Conservation (phyloP, 140 eudicot species). For the Stevia rebaudiana region DNA sequence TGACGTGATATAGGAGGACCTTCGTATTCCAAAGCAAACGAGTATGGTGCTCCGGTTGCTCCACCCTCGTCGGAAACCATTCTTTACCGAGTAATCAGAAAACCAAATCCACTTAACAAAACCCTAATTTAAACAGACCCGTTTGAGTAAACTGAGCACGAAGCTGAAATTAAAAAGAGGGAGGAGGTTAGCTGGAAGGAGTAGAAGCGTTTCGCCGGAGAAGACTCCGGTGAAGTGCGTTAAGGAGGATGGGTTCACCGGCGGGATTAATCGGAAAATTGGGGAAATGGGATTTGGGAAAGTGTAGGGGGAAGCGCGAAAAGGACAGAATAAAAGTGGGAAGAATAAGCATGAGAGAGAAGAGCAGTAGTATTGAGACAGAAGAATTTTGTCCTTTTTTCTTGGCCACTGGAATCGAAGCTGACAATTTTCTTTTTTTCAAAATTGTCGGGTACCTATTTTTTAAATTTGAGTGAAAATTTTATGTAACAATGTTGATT, state of each 20-base stretch:
- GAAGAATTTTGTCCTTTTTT: conserved; percentile 33
- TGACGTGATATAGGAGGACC: conserved; percentile 71
- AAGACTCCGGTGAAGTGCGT: neutral
- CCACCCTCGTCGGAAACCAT: conserved; percentile 36
- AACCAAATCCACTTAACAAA: neutral
- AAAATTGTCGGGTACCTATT: neutral
- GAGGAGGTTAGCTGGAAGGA: neutral
- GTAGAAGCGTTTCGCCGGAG: neutral
- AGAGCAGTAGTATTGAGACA: conserved; percentile 30
- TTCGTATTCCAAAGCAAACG: conserved; percentile 72
- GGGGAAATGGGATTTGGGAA: conserved; percentile 31
- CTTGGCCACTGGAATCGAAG: conserved; percentile 30
- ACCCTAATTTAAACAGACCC: neutral
- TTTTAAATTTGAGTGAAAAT: neutral
- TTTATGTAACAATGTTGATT: no score
- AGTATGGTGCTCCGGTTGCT: conserved; percentile 49
- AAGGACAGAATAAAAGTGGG: conserved; percentile 26
- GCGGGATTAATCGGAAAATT: conserved; percentile 7
- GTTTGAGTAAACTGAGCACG: neutral
- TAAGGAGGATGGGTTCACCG: neutral
- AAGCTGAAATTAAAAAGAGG: neutral
- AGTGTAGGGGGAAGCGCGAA: conserved; percentile 28
- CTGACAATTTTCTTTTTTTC: neutral
- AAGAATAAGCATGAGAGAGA: conserved; percentile 24
- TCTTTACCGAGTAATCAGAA: no score